Evolutionary conservation across 2,329 filamentous ascomycete species (phyloP).

Genomic region (Emergomyces africanus): DNA sequence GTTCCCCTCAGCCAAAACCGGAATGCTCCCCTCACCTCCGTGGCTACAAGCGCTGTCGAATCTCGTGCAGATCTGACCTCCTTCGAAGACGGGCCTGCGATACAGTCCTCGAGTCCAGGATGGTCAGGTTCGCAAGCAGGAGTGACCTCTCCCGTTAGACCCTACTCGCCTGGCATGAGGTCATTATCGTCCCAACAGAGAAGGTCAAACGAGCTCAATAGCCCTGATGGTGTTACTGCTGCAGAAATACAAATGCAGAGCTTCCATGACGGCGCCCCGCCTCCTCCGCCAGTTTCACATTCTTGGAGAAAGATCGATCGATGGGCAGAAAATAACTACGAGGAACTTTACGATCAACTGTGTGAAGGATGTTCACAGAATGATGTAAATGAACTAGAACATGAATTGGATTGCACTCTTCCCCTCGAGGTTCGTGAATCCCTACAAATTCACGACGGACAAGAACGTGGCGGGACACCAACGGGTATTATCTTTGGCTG

Average conservation of each 20-base stretch:
- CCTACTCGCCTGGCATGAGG: conserved; percentile 83
- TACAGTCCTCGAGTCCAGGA: conserved; percentile 39
- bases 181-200: conserved; percentile 57
- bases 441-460: conserved; percentile 82
- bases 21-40: conserved; percentile 69
- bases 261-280: conserved; percentile 82
- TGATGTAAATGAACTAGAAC: conserved; percentile 92
- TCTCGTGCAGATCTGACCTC: conserved; percentile 74
- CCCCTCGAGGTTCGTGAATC: conserved; percentile 92
- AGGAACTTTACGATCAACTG: conserved; percentile 85
- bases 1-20: conserved; percentile 75
- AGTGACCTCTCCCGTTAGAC: conserved; percentile 48
- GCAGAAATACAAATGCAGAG: conserved; percentile 95
- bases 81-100: conserved; percentile 59
- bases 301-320: conserved; percentile 90
- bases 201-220: conserved; percentile 44
- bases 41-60: conserved; percentile 74
- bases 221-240: conserved; percentile 53
- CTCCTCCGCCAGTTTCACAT: conserved; percentile 73
- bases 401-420: conserved; percentile 86
- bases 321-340: conserved; percentile 92
- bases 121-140: conserved; percentile 46
- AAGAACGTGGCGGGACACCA: conserved; percentile 81
- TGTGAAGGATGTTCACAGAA: conserved; percentile 86
- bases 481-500: conserved; percentile 86